Evolutionary conservation across 1,139 yeast genomes (phyloP).

Genomic region (Debaryomyces sp.): DNA sequence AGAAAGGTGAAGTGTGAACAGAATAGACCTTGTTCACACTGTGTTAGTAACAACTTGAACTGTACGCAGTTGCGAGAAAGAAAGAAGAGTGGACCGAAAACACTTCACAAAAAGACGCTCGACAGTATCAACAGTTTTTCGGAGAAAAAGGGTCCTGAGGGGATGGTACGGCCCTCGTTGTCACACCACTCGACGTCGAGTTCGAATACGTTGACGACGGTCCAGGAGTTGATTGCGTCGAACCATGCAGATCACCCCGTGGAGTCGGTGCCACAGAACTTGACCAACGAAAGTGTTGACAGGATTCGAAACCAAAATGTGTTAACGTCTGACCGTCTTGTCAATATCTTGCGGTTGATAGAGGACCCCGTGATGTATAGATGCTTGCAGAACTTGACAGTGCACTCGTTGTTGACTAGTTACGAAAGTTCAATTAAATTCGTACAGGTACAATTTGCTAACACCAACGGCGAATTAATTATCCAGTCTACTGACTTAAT

Average conservation of each 20-base stretch:
- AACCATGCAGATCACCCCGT: slow-evolving; percentile 18
- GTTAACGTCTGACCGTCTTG: slow-evolving; percentile 22
- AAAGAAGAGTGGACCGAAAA: slow-evolving; percentile 49
- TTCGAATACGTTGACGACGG: slow-evolving; percentile 8
- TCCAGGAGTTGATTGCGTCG: slow-evolving; percentile 3
- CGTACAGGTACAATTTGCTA: slow-evolving; percentile 23
- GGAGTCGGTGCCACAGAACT: slow-evolving; percentile 18
- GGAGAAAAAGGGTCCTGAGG: slow-evolving; percentile 10
- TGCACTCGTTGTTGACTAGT: slow-evolving; percentile 30
- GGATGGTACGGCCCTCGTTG: slow-evolving; percentile 4
- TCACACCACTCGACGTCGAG: slow-evolving; percentile 7
- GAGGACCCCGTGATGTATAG: slow-evolving; percentile 27
- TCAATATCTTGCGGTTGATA: slow-evolving; percentile 24
- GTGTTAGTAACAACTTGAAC: slow-evolving; percentile 36
- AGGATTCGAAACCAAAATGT: slow-evolving; percentile 6
- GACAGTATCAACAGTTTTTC: slow-evolving; percentile 34
- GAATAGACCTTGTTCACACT: slow-evolving; percentile 42
- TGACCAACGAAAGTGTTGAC: slow-evolving; percentile 6
- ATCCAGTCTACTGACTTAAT: slow-evolving; percentile 34
- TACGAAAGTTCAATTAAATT: slow-evolving; percentile 28
- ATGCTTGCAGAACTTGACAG: slow-evolving; percentile 31
- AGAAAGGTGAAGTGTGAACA: slow-evolving; percentile 46
- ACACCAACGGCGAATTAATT: slow-evolving; percentile 23
- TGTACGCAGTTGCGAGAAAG: slow-evolving; percentile 43
- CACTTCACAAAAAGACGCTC: slow-evolving; percentile 39